Base-by-base conservation (phyloP, 495 filamentous ascomycete genomes). In the Xylaria telfairii region DNA sequence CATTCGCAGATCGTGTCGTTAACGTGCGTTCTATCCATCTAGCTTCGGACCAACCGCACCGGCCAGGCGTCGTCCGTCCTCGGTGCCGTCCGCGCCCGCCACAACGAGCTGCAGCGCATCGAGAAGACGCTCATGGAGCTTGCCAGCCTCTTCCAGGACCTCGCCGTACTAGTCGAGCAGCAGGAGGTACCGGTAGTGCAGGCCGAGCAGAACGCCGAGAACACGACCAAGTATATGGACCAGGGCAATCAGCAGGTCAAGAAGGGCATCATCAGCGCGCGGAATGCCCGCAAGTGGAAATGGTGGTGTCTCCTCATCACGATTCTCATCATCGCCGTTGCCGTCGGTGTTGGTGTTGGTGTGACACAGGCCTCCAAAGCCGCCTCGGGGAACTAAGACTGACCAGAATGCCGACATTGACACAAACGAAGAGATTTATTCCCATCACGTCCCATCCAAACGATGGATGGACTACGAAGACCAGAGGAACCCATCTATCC, bases 31-130 rank as follows among this genome's bases (percentile, higher is more conserved):
- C 24, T 59, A 70, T 70, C 68, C 44, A 47, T 62, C 68, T 67
- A 93, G 90, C 89, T 93, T 74, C 88, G 89, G 71, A 86, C 84
- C 74, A 92, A 91, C 85, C 89, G 90, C 71, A 84, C 86, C 53
- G 90, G 88, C 57, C 86, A 89, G 76, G 90, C 91, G 49, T 83
- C 83, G 2, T 87, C 87, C 4, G 89, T 92, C 15, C 90, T 92
- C 54, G 89, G 89, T 72, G 88, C 88, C 54, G 91, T 93, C 24
- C 90, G 89, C 70, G 91, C 90, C n/a, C 90, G 92, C 61, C 91
- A 93, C 79, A 89, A 90, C 71, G 91, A 93, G 79, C 89, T 93
- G 68, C 85, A 89, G 75, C 88, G 87, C 75, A 93, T 93, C 75
- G 90, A 92, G 77, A 80, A 81, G 66, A 91, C 90, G 5, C 83